Evolutionary conservation across 2,329 filamentous ascomycete species (phyloP).

Genomic region (Botrytis galanthina): DNA sequence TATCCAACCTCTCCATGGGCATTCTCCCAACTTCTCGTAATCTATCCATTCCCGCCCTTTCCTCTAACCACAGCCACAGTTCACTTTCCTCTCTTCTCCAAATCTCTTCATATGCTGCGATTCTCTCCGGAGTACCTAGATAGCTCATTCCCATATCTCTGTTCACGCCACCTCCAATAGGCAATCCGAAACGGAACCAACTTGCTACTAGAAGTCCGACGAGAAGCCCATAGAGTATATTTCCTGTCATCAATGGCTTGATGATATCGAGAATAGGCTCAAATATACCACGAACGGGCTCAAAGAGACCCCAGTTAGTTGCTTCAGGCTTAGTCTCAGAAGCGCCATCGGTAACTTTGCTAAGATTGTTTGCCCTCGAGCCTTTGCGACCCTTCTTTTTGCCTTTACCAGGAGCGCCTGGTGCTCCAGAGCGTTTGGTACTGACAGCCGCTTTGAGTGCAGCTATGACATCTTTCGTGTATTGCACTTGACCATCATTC

Average conservation of each 20-base stretch:
- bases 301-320: slow-evolving; percentile 73
- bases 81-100: slow-evolving; percentile 47
- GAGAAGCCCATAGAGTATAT: slow-evolving; percentile 73
- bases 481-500: slow-evolving; percentile 81
- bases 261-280: slow-evolving; percentile 69
- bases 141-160: slow-evolving; percentile 43
- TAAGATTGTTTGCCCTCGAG: slow-evolving; percentile 46
- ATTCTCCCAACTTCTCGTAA: slow-evolving; percentile 55
- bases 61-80: slow-evolving; percentile 39
- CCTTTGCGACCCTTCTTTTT: slow-evolving; percentile 50
- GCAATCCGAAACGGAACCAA: slow-evolving; percentile 65
- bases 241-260: slow-evolving; percentile 69
- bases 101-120: slow-evolving; percentile 87
- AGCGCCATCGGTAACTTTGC: slow-evolving; percentile 41
- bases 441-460: slow-evolving; percentile 71
- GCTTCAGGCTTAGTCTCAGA: slow-evolving; percentile 39
- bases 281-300: slow-evolving; percentile 69
- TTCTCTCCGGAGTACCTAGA: slow-evolving; percentile 56
- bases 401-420: slow-evolving; percentile 51
- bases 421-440: slow-evolving; percentile 55
- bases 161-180: slow-evolving; percentile 41
- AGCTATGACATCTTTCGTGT: slow-evolving; percentile 76
- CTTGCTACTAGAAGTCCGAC: slow-evolving; percentile 70
- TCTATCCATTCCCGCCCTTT: slow-evolving; percentile 60
- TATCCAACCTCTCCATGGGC: slow-evolving; percentile 31